phyloP scores from a whole-genome alignment of 257 asterid species.

The Thymus mandschuricus region DNA sequence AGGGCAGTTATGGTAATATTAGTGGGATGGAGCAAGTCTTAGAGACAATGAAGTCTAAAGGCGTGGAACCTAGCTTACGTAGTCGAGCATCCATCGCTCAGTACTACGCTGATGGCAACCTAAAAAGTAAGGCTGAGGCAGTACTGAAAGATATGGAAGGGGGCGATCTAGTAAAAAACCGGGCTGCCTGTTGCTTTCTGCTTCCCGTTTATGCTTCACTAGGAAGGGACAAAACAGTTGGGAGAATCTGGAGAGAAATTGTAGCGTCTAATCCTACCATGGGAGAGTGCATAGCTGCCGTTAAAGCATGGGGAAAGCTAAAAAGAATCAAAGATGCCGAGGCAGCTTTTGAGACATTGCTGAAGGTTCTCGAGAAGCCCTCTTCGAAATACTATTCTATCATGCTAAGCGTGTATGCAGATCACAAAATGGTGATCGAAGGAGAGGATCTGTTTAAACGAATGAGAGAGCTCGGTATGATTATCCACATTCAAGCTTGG shows the following conservation, averaged over 20 bases:
- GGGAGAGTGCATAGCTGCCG: constrained; percentile 59
- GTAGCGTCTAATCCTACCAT: constrained; percentile 46
- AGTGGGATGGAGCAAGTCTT: constrained; percentile 67
- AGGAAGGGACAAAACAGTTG: constrained; percentile 63
- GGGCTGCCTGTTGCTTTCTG: constrained; percentile 43
- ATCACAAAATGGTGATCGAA: constrained; percentile 61
- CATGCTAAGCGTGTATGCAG: constrained; percentile 57
- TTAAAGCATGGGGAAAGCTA: constrained; percentile 74
- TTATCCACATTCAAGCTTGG: constrained; percentile 51
- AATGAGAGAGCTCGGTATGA: constrained; percentile 54
- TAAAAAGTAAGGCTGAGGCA: constrained; percentile 65
- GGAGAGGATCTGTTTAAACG: constrained; percentile 70
- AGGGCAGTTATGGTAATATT: constrained; percentile 66
- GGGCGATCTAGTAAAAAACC: constrained; percentile 39
- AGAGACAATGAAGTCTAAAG: constrained; percentile 66
- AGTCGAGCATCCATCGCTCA: constrained; percentile 45
- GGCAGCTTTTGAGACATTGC: constrained; percentile 50
- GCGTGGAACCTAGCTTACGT: constrained; percentile 43
- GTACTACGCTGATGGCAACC: constrained; percentile 50
- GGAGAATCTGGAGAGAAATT: constrained; percentile 62
- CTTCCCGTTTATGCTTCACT: constrained; percentile 68
- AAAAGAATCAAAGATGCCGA: constrained; percentile 72
- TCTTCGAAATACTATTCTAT: constrained; percentile 42
- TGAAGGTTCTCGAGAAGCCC: constrained; percentile 39
- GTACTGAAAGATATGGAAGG: constrained; percentile 75